Evolutionary conservation across 257 asterid genomes (phyloP).

Genomic region (Scutellaria minor): DNA sequence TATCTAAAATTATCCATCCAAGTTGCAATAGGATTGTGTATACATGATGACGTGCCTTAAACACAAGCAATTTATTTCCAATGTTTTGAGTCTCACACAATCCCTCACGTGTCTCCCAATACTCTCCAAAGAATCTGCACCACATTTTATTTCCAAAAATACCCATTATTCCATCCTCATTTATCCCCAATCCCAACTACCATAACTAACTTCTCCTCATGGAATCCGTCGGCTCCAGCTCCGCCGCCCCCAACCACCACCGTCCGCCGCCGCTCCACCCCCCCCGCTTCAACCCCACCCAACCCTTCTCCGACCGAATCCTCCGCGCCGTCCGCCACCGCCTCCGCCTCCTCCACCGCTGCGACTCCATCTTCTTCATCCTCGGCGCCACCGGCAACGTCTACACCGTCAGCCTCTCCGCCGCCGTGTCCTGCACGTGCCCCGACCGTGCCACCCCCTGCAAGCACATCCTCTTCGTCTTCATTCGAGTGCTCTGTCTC

Average conservation of each 20-base stretch:
- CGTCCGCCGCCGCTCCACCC: constrained; percentile 34
- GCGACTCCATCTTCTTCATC: constrained; percentile 70
- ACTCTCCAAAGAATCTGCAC: constrained; percentile 63
- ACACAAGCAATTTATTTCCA: constrained; percentile 38
- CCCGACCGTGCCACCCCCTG: constrained; percentile 87
- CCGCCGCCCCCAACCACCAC: constrained; percentile 48
- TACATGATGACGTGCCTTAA: constrained; percentile 51
- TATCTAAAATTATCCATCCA: too few species aligned
- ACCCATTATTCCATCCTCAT: neutral
- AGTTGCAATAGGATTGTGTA: neutral
- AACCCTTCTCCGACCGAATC: constrained; percentile 66
- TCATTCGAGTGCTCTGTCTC: constrained; percentile 69
- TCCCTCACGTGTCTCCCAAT: constrained; percentile 77
- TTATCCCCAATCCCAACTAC: constrained; percentile 27
- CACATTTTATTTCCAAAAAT: constrained; percentile 31
- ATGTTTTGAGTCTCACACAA: constrained; percentile 49
- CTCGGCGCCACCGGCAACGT: constrained; percentile 93
- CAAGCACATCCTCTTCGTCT: constrained; percentile 83
- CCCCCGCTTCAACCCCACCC: constrained; percentile 47
- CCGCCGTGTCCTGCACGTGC: constrained; percentile 73
- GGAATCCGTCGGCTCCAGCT: constrained; percentile 70
- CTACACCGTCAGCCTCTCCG: constrained; percentile 76
- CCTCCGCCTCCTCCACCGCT: constrained; percentile 89
- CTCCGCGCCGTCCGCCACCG: constrained; percentile 84
- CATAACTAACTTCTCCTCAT: constrained; percentile 37